Conservation (phyloP, 192 early-diverging fungal genomes). For the Glomus cerebriforme region DNA sequence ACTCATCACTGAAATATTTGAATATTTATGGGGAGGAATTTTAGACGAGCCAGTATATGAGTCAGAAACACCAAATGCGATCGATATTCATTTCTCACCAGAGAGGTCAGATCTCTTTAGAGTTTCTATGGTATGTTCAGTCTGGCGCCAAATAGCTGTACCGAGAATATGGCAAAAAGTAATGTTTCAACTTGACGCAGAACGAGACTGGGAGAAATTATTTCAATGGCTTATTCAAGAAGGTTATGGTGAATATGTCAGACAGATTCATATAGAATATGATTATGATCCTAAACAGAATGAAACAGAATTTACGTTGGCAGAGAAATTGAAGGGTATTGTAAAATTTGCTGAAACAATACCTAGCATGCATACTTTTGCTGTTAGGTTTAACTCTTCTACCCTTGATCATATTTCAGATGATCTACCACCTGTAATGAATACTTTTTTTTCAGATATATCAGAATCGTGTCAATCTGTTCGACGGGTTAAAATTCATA, state of each 20-base stretch:
- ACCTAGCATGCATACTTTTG: background rate
- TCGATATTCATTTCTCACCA: conserved; percentile 4
- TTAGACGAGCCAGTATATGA: conserved; percentile 9
- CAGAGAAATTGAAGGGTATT: conserved; percentile 3
- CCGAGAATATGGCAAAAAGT: conserved; percentile 17
- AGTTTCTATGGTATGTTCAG: conserved; percentile 4
- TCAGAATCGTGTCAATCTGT: background rate
- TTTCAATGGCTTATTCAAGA: conserved; percentile 12
- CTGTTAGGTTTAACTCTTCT: background rate
- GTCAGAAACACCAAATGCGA: background rate
- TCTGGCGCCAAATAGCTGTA: conserved; percentile 15
- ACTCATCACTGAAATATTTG: conserved; percentile 18
- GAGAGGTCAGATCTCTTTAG: background rate
- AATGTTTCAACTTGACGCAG: conserved; percentile 1
- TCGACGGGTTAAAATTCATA: conserved; percentile 17
- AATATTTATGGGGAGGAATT: conserved; percentile 7
- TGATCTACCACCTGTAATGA: conserved; percentile 17
- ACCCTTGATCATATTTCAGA: conserved; percentile 1
- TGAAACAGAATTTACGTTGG: background rate
- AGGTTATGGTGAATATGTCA: conserved; percentile 3
- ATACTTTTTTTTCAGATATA: conserved; percentile 6
- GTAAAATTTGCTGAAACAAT: conserved; percentile 2
- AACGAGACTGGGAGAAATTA: background rate
- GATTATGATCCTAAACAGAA: conserved; percentile 22
- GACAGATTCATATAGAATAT: conserved; percentile 1